Conservation (phyloP, 495 filamentous ascomycete species). For the Schizothecium vesticola region DNA sequence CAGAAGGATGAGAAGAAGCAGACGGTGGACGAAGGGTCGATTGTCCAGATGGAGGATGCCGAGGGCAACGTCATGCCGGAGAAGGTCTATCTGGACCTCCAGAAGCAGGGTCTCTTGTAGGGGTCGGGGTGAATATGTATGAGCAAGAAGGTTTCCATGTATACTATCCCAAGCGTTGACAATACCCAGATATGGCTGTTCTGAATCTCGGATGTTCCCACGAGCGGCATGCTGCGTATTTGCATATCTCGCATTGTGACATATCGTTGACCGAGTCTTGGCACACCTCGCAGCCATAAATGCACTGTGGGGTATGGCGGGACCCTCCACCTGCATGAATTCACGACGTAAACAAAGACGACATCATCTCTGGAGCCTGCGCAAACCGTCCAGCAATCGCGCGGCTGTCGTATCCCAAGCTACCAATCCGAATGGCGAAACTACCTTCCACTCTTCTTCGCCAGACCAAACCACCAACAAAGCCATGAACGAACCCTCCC, state of each 20-base stretch:
- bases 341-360: not conserved
- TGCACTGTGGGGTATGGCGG: not conserved
- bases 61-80: slow-evolving; percentile 98
- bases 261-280: not conserved
- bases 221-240: not conserved
- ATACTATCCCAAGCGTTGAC: not conserved
- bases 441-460: not conserved
- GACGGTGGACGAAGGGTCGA: slow-evolving; percentile 65
- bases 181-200: slow-evolving; percentile 2
- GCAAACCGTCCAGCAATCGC: not conserved
- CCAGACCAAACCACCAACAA: not conserved
- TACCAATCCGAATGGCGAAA: not conserved
- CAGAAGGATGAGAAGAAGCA: slow-evolving; percentile 78
- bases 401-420: not conserved
- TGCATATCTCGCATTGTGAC: not conserved
- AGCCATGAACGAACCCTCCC: not conserved
- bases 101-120: slow-evolving; percentile 64
- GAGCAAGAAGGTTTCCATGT: not conserved
- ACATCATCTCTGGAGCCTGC: not conserved
- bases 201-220: not conserved
- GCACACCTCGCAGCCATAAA: not conserved
- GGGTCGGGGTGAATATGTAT: not conserved
- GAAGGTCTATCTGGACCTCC: slow-evolving; percentile 87
- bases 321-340: not conserved
- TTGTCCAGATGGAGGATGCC: slow-evolving; percentile 97